Conservation (phyloP, 2,329 filamentous ascomycete genomes). For the Colletotrichum eleusines region DNA sequence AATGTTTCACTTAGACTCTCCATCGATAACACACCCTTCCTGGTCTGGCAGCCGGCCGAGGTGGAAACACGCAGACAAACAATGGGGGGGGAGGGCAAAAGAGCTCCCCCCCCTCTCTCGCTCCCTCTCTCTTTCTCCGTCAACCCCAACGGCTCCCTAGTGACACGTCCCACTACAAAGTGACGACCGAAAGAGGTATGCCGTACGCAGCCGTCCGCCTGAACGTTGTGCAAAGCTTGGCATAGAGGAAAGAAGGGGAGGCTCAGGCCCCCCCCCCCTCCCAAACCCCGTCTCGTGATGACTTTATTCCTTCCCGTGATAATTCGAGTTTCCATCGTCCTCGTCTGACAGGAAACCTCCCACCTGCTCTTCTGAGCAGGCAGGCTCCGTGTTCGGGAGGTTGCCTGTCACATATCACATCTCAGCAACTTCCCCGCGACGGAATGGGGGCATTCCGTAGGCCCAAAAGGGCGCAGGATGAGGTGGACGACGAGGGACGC, state of each 20-base stretch:
- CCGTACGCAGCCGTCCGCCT: neutral
- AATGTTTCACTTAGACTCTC: conserved; percentile 24
- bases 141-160: conserved; percentile 1
- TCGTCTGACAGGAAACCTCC: neutral
- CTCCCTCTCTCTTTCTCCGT: neutral
- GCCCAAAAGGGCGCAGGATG: neutral
- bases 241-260: neutral
- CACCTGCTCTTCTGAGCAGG: neutral
- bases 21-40: conserved; percentile 9
- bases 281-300: neutral
- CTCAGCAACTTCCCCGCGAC: neutral
- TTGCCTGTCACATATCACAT: conserved; percentile 27
- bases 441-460: neutral
- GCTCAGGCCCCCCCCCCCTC: no score
- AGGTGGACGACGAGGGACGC: neutral
- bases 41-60: neutral
- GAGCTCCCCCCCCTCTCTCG: no score
- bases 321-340: neutral
- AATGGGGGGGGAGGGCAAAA: neutral
- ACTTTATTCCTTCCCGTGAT: neutral
- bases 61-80: neutral
- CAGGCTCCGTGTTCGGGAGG: neutral
- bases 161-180: conserved; percentile 3
- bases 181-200: neutral
- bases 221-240: conserved; percentile 11